A percentile compares a stretch with the other conserved stretches of the same genome.
These are phyloP conservation scores for Populus davidiana DNA, from an alignment of 345 rosid genomes.

Conservation along the genomic window DNA sequence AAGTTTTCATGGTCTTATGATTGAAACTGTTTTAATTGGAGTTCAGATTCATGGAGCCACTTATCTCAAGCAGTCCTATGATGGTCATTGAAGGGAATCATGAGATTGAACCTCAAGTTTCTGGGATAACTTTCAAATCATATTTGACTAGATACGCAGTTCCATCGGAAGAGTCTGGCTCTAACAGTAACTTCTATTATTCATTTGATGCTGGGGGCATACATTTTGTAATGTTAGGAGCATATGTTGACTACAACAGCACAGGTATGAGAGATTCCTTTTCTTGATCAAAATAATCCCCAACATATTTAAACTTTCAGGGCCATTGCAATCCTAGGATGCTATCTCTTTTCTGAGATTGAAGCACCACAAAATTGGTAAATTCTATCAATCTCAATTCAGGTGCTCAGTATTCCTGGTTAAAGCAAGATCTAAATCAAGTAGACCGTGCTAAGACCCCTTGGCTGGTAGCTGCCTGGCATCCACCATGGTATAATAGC, in stretches of 20 bases:
- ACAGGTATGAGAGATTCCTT: constrained; percentile 41
- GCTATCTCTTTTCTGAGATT: neutral
- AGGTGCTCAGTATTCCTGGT: constrained; percentile 75
- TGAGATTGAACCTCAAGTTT: constrained; percentile 78
- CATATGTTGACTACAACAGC: constrained; percentile 64
- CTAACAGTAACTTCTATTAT: constrained; percentile 70
- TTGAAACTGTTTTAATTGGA: constrained; percentile 5
- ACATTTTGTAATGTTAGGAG: constrained; percentile 83
- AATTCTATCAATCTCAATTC: constrained; percentile 11
- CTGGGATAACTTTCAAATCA: constrained; percentile 61
- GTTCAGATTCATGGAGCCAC: constrained; percentile 78
- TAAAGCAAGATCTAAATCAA: constrained; percentile 54
- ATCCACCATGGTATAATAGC: constrained; percentile 86
- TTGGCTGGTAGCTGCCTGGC: constrained; percentile 85
- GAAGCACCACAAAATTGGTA: neutral
- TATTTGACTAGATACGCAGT: constrained; percentile 68
- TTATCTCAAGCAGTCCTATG: constrained; percentile 74
- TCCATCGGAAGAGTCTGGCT: constrained; percentile 72
- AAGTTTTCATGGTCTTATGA: neutral
- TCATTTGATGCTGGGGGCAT: constrained; percentile 84
- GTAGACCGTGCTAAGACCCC: constrained; percentile 61
- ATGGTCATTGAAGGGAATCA: constrained; percentile 92
- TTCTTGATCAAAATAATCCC: neutral
- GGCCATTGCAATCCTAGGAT: neutral
- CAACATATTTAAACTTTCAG: neutral